Evolutionary conservation across 352 stramenopile species (phyloP).

Genomic region (Pythium volutum): DNA sequence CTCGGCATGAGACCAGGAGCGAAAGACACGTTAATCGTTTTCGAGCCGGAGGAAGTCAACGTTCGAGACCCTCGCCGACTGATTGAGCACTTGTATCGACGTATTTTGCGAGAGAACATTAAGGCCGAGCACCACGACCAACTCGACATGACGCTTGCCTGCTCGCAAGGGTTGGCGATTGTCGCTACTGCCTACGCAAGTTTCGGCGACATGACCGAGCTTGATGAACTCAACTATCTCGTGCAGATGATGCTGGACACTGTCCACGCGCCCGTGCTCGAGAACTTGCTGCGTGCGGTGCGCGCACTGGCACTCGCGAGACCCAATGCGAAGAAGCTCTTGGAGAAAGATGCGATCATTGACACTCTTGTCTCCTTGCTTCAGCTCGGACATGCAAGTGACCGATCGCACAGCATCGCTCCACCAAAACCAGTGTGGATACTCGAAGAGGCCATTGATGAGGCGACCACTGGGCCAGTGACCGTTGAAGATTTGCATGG

Average conservation of each 20-base stretch:
- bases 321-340: conserved; percentile 49
- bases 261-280: conserved; percentile 53
- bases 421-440: conserved; percentile 19
- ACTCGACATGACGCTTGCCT: conserved; percentile 56
- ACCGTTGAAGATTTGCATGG: conserved; percentile 55
- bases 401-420: conserved; percentile 17
- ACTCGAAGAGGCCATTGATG: background rate
- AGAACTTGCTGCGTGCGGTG: conserved; percentile 50
- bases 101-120: conserved; percentile 75
- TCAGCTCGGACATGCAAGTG: conserved; percentile 56
- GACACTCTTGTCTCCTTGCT: conserved; percentile 57
- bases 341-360: conserved; percentile 40
- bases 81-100: conserved; percentile 61
- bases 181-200: conserved; percentile 50
- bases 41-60: conserved; percentile 52
- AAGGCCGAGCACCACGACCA: conserved; percentile 64
- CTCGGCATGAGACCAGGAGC: background rate
- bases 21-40: conserved; percentile 42
- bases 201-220: conserved; percentile 35
- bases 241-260: conserved; percentile 63
- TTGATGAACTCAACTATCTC: conserved; percentile 73
- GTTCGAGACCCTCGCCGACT: conserved; percentile 50
- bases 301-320: conserved; percentile 49
- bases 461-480: conserved; percentile 13
- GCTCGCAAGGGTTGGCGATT: conserved; percentile 60